phyloP scores from a whole-genome alignment of 345 rosid genomes.

The Eucalyptus camaldulensis region DNA sequence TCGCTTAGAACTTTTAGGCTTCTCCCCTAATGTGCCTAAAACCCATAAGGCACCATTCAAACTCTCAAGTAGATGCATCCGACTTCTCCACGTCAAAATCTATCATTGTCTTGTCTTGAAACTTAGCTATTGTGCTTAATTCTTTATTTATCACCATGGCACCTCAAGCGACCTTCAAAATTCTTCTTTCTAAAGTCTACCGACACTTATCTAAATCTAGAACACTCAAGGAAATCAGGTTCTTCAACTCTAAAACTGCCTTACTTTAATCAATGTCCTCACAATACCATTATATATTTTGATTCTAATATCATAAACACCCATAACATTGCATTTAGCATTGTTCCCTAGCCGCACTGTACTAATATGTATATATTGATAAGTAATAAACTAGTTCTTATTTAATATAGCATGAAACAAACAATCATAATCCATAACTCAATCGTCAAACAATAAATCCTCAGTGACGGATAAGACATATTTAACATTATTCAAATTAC shows the following conservation, averaged over 20 bases:
- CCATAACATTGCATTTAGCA: not conserved
- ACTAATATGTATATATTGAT: not conserved
- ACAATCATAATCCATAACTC: no score
- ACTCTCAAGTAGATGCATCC: not conserved
- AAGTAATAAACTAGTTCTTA: not conserved
- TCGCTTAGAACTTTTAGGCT: no score
- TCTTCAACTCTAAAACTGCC: not conserved
- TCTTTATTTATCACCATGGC: not conserved
- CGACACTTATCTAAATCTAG: no score
- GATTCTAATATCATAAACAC: not conserved
- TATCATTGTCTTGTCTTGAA: not conserved
- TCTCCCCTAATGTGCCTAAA: no score
- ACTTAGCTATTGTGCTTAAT: not conserved
- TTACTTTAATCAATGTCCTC: not conserved
- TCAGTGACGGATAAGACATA: no score
- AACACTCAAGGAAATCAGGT: not conserved
- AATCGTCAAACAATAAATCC: not conserved
- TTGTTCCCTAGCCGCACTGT: fast-evolving
- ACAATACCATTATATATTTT: not conserved
- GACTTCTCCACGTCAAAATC: not conserved
- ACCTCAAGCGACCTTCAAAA: not conserved
- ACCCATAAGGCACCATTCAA: no score
- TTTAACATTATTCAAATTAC: not conserved
- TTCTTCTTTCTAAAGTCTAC: not conserved
- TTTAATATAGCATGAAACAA: not conserved